Percentiles rank a stretch among this genome's conserved stretches.
phyloP scores from a whole-genome alignment of 495 filamentous ascomycete species.

The Aspergillus affinis region DNA sequence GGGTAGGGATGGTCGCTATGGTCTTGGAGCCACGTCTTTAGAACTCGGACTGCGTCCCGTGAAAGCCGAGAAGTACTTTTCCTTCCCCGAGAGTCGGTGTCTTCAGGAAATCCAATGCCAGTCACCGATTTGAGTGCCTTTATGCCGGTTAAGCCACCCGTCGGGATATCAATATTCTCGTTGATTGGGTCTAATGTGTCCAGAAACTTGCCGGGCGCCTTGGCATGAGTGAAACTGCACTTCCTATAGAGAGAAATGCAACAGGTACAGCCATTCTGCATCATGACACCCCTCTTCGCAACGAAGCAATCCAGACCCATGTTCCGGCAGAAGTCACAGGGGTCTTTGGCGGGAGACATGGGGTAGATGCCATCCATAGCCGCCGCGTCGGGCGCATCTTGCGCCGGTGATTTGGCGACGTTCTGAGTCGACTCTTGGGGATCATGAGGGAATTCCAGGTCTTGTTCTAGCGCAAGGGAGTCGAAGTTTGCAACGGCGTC shows the following conservation, averaged over 20 bases:
- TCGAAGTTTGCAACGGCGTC: conserved; percentile 35
- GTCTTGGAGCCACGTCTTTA: conserved; percentile 75
- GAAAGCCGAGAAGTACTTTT: conserved; percentile 65
- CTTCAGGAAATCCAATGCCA: conserved; percentile 34
- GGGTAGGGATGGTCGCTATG: conserved; percentile 80
- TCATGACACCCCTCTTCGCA: conserved; percentile 64
- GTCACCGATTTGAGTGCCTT: conserved; percentile 42
- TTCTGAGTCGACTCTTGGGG: conserved; percentile 23
- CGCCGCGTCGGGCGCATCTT: conserved; percentile 29
- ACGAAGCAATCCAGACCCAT: conserved; percentile 75
- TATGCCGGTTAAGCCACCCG: conserved; percentile 37
- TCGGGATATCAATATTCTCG: conserved; percentile 46
- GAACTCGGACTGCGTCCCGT: conserved; percentile 66
- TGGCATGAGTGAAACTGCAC: conserved; percentile 66
- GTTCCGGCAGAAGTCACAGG: conserved; percentile 70
- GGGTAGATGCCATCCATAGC: conserved; percentile 42
- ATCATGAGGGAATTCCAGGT: conserved; percentile 37
- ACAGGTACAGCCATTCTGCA: conserved; percentile 68
- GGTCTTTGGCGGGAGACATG: conserved; percentile 49
- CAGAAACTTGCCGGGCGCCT: conserved; percentile 46
- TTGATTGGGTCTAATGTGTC: conserved; percentile 51
- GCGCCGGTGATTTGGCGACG: conserved; percentile 25
- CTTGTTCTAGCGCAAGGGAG: conserved; percentile 38
- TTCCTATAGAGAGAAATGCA: conserved; percentile 73
- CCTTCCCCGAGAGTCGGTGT: conserved; percentile 48